A percentile compares a stretch with the other conserved stretches of the same genome.
phyloP scores from a whole-genome alignment of 768 basidiomycete genomes.

The Mycena galericulata region DNA sequence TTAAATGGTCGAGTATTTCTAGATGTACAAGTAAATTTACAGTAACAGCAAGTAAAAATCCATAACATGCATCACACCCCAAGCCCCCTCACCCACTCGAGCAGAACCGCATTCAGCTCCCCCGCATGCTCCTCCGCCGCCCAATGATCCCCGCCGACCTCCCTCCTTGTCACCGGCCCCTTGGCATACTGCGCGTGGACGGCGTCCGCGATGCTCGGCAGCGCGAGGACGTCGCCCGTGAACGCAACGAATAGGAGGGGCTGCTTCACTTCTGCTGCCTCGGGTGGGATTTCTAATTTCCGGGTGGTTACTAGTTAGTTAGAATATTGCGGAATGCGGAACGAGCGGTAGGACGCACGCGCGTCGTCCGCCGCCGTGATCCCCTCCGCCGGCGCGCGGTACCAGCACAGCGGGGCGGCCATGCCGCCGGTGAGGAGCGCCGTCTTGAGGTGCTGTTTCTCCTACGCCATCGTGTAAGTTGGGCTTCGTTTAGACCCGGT shows the following conservation, averaged over 20 bases:
- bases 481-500: not conserved
- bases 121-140: slow-evolving; percentile 8
- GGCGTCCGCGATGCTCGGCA: not conserved
- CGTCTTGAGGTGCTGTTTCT: not conserved
- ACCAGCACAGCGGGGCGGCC: slow-evolving; percentile 49
- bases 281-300: not conserved
- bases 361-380: slow-evolving; percentile 48
- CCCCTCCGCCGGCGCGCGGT: slow-evolving; percentile 43
- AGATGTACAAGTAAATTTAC: too few species aligned
- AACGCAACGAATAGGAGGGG: slow-evolving; percentile 27
- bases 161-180: slow-evolving; percentile 13
- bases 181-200: not conserved
- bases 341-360: too few species aligned
- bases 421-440: slow-evolving; percentile 43
- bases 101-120: slow-evolving; percentile 7
- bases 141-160: slow-evolving; percentile 25
- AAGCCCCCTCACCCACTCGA: slow-evolving; percentile 14
- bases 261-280: not conserved
- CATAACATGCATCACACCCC: too few species aligned
- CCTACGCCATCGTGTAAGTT: not conserved
- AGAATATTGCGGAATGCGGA: too few species aligned
- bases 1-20: too few species aligned
- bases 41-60: too few species aligned
- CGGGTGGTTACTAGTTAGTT: too few species aligned
- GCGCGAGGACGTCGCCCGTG: slow-evolving; percentile 3